Evolutionary conservation across 2,329 filamentous ascomycete species (phyloP).

Genomic region (Epichloe baconii): DNA sequence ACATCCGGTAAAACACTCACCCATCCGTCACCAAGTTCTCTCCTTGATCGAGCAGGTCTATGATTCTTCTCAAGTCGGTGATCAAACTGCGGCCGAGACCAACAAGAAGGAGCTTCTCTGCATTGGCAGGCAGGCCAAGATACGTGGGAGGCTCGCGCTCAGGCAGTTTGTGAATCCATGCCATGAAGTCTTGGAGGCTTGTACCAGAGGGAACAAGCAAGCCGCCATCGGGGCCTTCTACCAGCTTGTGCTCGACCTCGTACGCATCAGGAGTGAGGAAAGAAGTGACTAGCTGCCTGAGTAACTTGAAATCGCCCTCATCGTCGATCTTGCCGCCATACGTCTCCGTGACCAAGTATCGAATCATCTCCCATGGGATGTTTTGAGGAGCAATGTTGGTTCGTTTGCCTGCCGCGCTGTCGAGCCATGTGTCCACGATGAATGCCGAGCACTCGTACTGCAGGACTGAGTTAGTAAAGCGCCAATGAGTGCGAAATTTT

Average conservation of each 20-base stretch:
- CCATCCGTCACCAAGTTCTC: constrained; percentile 72
- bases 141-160: constrained; percentile 96
- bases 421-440: constrained; percentile 92
- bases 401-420: constrained; percentile 66
- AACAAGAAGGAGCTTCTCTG: constrained; percentile 86
- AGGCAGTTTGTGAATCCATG: constrained; percentile 82
- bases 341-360: constrained; percentile 79
- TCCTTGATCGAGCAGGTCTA: constrained; percentile 81
- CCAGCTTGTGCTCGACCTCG: constrained; percentile 82
- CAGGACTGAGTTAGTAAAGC: not conserved
- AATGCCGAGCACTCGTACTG: constrained; percentile 95
- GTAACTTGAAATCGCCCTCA: constrained; percentile 64
- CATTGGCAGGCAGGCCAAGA: constrained; percentile 83
- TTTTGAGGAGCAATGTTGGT: constrained; percentile 89
- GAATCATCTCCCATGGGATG: constrained; percentile 93
- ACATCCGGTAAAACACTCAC: constrained; percentile 2
- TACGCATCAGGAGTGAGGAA: constrained; percentile 82
- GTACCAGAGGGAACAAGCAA: constrained; percentile 71
- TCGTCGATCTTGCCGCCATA: constrained; percentile 98
- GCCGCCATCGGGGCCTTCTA: constrained; percentile 50
- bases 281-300: constrained; percentile 59
- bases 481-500: constrained; percentile 6
- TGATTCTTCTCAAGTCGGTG: constrained; percentile 70
- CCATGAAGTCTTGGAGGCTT: constrained; percentile 70
- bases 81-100: constrained; percentile 79